Evolutionary conservation across 2,329 filamentous ascomycete genomes (phyloP).

Genomic region (Trichoderma hamatum): DNA sequence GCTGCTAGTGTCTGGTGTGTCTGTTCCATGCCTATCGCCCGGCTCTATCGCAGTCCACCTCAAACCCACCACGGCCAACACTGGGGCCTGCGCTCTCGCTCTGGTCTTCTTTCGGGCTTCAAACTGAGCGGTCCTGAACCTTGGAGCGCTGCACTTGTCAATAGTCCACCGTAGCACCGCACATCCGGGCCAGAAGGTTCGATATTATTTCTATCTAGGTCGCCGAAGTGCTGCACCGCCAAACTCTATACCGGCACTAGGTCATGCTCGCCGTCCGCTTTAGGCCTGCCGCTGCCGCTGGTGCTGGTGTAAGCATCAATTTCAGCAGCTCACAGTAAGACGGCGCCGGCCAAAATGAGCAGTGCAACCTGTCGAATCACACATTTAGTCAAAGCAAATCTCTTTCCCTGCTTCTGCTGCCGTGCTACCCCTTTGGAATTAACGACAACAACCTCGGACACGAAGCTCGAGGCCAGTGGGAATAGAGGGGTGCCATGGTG

Average conservation of each 20-base stretch:
- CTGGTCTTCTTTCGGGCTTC: not conserved
- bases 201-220: not conserved
- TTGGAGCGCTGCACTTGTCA: not conserved
- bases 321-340: constrained; percentile 13
- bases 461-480: not conserved
- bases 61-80: constrained; percentile 23
- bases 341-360: not conserved
- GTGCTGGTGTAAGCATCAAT: constrained; percentile 12
- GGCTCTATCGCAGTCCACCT: constrained; percentile 5
- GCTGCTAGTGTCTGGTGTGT: constrained; percentile 1
- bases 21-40: constrained; percentile 11
- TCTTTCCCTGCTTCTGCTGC: not conserved
- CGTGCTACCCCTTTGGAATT: not conserved
- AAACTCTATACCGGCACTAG: not conserved
- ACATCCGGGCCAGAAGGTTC: not conserved
- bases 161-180: not conserved
- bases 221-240: not conserved
- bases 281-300: constrained; percentile 15
- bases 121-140: not conserved
- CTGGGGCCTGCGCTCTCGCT: not conserved
- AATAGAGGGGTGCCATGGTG: not conserved
- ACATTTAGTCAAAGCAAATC: not conserved
- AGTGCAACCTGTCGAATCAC: constrained; percentile 3
- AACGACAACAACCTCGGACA: constrained; percentile 1
- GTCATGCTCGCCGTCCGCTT: not conserved